Evolutionary conservation across 1,284 basidiomycete species (phyloP), one percentile per base, ranked within the genome.

Genomic region (Coniferiporia weirii): DNA sequence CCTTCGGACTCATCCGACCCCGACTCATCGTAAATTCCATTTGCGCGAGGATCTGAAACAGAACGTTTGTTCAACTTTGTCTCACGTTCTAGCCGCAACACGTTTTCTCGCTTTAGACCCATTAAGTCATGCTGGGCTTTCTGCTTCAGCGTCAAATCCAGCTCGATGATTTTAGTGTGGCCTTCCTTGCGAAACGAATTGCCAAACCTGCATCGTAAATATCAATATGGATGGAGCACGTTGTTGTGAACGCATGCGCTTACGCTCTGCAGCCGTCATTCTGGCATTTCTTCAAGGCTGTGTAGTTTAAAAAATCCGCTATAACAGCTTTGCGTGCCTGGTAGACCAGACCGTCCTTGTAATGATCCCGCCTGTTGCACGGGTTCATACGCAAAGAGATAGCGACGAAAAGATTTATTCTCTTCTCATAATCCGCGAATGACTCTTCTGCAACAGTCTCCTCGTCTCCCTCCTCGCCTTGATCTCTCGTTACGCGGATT

Each of bases 111-210:
- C 63, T 75, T 82, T 60, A 87, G 73, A n/a, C 74, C 79, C 54
- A 73, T 72, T n/a, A 75, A 71, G 5, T 73, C 69, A 70, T 90
- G 85, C 54, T 82, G 78, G 40, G 73, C 77, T 71, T 91, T 91
- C 69, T 95, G 89, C 73, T 95, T 96, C 5, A 73, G 59, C 1
- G 91, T 79, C 34, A 98, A 80, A 67, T 95, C 94, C 67, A 92
- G 91, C 74, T 98, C 95, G 70, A 98, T 89, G 64, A 99, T 84
- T 75, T 98, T 98, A 61, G 93, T 91, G 69, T 92, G 82, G 1
- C 93, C 94, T 70, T 99, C 97, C 71, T 95, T 98, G 61, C 95
- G 87, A 73, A 93, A 92, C 0, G 91, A 91, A 69, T 93, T 93
- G 1, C 81, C 86, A 67, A 82, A 75, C n/a, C 94, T 96, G 65